Evolutionary conservation across 2,329 filamentous ascomycete genomes (phyloP), one percentile per base, ranked within the genome.

Genomic region (Colletotrichum sp.): DNA sequence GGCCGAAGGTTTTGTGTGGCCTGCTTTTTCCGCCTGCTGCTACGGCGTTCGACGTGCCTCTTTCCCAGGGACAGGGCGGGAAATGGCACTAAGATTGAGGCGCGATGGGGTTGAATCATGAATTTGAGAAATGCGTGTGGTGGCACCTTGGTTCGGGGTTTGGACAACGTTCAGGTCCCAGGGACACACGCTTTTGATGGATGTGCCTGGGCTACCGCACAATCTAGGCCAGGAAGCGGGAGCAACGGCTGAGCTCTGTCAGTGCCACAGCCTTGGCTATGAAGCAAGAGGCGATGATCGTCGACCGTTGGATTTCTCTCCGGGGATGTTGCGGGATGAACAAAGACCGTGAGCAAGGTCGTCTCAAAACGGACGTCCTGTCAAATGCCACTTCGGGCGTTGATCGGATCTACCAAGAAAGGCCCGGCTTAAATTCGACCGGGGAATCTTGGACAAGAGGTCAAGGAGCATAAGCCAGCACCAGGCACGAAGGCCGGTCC

Each of bases 381-480:
- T 18, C 30, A 28, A 60, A 59, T 36, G 9, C 36, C 16, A 21
- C 55, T 13, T 24, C 28, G 55, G 57, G 60, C 36, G 30, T 26
- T 62, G 62, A 57, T 57, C 36, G 69, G 39, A 32, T 52, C 68
- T 63, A 30, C 28, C 18, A 52, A 13, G 26, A 63, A 32, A 73
- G 70, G 16, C 7, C 21, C 32, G n/a, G 63, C 12, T 26, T 26
- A 26, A 26, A 36, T 75, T 21, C 65, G 30, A 32, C 52, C 34
- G 57, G 49, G 60, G 62, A 49, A 64, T 44, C 30, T 57, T 66
- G 34, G 44, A 52, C 44, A 57, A 24, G 69, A 75, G 69, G 52
- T 36, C 69, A 75, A 69, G 69, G 73, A 76, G 73, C 66, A 63
- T 36, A 21, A 59, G 69, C 73, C 63, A 57, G 21, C 55, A 13